These are phyloP conservation scores for Fusarium sp. DNA, from an alignment of 2,329 filamentous ascomycete species.

Conservation along the genomic window DNA sequence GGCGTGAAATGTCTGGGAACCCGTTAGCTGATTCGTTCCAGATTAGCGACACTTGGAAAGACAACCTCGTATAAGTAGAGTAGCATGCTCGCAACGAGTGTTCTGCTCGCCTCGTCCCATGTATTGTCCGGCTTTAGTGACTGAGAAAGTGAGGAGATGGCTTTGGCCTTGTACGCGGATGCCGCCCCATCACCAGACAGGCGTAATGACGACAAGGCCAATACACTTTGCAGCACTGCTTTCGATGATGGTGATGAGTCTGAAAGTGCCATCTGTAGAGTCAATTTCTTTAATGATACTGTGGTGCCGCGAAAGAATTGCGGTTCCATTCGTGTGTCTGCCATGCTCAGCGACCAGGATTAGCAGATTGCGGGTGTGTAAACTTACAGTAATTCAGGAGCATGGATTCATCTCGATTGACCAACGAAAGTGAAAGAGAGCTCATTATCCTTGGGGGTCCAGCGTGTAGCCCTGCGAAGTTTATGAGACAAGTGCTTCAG, in stretches of 20 bases:
- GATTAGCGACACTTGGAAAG: rapidly evolving
- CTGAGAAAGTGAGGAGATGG: background rate
- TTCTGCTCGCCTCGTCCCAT: background rate
- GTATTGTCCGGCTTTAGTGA: background rate
- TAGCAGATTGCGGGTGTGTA: no score
- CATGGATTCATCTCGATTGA: background rate
- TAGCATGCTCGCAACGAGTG: constrained; percentile 4
- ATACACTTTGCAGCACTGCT: background rate
- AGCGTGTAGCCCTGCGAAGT: background rate
- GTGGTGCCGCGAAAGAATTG: background rate
- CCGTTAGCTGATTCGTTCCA: background rate
- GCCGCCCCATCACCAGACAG: background rate
- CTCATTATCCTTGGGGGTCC: background rate
- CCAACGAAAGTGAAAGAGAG: background rate
- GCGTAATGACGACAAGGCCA: background rate
- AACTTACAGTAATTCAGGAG: background rate
- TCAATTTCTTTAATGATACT: background rate
- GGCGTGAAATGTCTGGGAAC: background rate
- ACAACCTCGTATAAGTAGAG: background rate
- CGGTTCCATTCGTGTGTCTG: background rate
- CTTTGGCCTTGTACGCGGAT: background rate
- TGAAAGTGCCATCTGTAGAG: constrained; percentile 3
- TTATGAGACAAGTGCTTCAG: background rate
- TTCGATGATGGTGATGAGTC: background rate
- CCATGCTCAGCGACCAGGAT: background rate